phyloP scores from a whole-genome alignment of 1,139 yeast genomes.

The Debaryomyces sp. region DNA sequence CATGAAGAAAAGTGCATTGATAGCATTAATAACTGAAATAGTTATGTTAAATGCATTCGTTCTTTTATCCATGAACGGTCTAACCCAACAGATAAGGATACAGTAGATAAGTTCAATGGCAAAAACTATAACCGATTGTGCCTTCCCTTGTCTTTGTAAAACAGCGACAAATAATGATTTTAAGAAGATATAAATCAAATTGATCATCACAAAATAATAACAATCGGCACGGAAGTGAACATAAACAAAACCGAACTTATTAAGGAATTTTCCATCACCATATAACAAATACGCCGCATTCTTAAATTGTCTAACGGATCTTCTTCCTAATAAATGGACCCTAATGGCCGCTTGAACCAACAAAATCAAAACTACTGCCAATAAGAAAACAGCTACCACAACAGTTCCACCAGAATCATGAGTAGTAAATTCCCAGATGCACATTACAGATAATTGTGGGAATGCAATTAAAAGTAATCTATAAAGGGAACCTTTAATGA shows the following conservation, averaged over 20 bases:
- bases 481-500: slow-evolving; percentile 86
- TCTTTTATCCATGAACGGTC: slow-evolving; percentile 94
- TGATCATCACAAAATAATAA: slow-evolving; percentile 76
- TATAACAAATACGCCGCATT: slow-evolving; percentile 91
- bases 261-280: slow-evolving; percentile 80
- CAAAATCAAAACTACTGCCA: slow-evolving; percentile 58
- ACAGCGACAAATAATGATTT: slow-evolving; percentile 87
- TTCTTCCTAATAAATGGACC: slow-evolving; percentile 71
- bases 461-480: slow-evolving; percentile 79
- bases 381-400: slow-evolving; percentile 73
- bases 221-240: slow-evolving; percentile 88
- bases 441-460: slow-evolving; percentile 81
- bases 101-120: slow-evolving; percentile 73
- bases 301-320: slow-evolving; percentile 71
- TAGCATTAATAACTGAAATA: slow-evolving; percentile 74
- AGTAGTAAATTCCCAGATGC: slow-evolving; percentile 86
- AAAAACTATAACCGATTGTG: slow-evolving; percentile 77
- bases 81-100: slow-evolving; percentile 61
- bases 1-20: slow-evolving; percentile 83
- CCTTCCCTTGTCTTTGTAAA: slow-evolving; percentile 76
- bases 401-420: slow-evolving; percentile 84
- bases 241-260: slow-evolving; percentile 90
- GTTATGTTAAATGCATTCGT: slow-evolving; percentile 90
- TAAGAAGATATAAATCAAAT: slow-evolving; percentile 65
- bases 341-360: slow-evolving; percentile 74